Conservation (phyloP, 176 grass and related monocot genomes). For the Triticum urartu region DNA sequence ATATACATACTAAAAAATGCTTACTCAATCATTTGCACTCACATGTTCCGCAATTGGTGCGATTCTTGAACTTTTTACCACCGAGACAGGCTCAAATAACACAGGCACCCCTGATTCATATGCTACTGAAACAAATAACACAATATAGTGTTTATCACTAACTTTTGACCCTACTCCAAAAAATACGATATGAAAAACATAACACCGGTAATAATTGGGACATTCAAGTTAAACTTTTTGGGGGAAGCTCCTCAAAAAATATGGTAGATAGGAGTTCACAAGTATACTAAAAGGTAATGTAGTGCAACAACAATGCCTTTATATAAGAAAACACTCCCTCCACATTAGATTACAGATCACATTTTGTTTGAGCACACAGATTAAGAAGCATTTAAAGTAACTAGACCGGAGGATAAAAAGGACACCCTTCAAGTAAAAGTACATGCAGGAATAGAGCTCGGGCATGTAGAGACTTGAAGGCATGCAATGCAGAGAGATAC, state of each 20-base stretch:
- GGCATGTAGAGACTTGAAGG: neutral
- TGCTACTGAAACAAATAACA: constrained; percentile 61
- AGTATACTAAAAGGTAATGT: neutral
- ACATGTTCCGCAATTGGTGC: constrained; percentile 68
- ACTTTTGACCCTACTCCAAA: constrained; percentile 25
- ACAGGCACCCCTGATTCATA: constrained; percentile 61
- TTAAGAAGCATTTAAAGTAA: neutral
- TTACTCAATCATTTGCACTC: constrained; percentile 35
- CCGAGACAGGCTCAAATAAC: constrained; percentile 94
- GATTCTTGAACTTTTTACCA: constrained; percentile 77
- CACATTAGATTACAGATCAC: neutral
- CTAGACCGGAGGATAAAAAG: neutral
- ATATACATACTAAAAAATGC: constrained; percentile 23
- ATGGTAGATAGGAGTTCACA: neutral
- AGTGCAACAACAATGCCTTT: neutral
- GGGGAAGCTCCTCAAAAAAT: neutral
- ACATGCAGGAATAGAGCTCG: neutral
- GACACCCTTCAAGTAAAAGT: neutral
- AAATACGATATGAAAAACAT: constrained; percentile 23
- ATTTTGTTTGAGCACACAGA: neutral
- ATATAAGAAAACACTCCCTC: neutral
- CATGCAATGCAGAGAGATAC: neutral
- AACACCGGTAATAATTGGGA: neutral
- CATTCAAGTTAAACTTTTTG: neutral
- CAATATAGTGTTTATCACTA: constrained; percentile 12